These are phyloP conservation scores for Oryza coarctata DNA, from an alignment of 176 grass and related monocot genomes.

Conservation along the genomic window DNA sequence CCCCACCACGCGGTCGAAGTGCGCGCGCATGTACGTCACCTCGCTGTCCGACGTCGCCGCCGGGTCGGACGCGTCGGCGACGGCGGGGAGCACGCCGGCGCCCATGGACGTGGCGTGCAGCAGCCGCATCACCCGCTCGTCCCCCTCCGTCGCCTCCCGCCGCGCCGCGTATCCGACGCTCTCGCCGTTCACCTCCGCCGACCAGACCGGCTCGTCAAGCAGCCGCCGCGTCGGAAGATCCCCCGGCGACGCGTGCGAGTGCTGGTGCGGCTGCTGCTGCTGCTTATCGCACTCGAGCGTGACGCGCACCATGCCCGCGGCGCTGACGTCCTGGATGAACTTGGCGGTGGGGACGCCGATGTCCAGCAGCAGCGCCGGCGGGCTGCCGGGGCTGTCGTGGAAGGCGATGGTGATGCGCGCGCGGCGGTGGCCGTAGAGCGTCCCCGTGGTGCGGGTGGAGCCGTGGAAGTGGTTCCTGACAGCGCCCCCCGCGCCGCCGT, in stretches of 20 bases:
- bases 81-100: slow-evolving; percentile 74
- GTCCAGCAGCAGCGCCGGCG: slow-evolving; percentile 63
- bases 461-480: slow-evolving; percentile 54
- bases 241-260: neutral
- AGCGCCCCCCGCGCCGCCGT: neutral
- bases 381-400: slow-evolving; percentile 60
- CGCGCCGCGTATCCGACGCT: slow-evolving; percentile 66
- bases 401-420: slow-evolving; percentile 73
- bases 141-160: slow-evolving; percentile 58
- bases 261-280: neutral
- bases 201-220: slow-evolving; percentile 75
- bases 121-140: slow-evolving; percentile 76
- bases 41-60: slow-evolving; percentile 58
- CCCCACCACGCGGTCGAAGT: slow-evolving; percentile 77
- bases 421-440: slow-evolving; percentile 66
- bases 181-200: slow-evolving; percentile 70
- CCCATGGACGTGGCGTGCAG: slow-evolving; percentile 79
- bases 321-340: slow-evolving; percentile 89
- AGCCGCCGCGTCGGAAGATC: slow-evolving; percentile 19
- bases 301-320: slow-evolving; percentile 60
- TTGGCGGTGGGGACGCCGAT: slow-evolving; percentile 60
- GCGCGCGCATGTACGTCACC: slow-evolving; percentile 77
- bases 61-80: slow-evolving; percentile 54
- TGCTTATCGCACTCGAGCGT: slow-evolving; percentile 90
- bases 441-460: slow-evolving; percentile 63